These are phyloP conservation scores for Diversispora eburnea DNA, from an alignment of 192 early-diverging fungal genomes.

Conservation along the genomic window DNA sequence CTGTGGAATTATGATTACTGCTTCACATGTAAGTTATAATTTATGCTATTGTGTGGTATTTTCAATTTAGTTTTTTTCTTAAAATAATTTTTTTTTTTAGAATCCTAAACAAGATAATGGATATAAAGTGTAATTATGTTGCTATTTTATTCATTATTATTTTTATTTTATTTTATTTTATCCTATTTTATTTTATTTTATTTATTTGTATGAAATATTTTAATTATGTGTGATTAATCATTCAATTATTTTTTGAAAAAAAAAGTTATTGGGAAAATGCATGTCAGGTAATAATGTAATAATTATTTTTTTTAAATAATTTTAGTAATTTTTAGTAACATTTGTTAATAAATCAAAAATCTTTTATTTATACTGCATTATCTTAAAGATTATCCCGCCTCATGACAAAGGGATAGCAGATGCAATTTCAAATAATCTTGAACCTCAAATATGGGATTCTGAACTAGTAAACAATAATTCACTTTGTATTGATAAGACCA, in stretches of 20 bases:
- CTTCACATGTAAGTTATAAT: constrained; percentile 62
- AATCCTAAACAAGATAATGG: constrained; percentile 95
- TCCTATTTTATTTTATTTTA: constrained; percentile 27
- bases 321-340: neutral
- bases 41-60: neutral
- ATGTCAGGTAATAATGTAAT: constrained; percentile 48
- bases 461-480: constrained; percentile 52
- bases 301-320: neutral
- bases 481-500: constrained; percentile 54
- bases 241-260: neutral
- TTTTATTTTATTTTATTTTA: neutral
- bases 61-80: neutral
- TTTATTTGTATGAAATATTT: constrained; percentile 28
- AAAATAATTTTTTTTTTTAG: constrained; percentile 29
- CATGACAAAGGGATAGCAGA: constrained; percentile 76
- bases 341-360: neutral
- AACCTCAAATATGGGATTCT: constrained; percentile 68
- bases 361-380: neutral
- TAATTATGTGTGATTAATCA: neutral
- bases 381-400: constrained; percentile 73
- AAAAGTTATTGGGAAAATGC: constrained; percentile 78
- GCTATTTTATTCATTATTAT: constrained; percentile 5
- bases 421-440: constrained; percentile 62
- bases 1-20: constrained; percentile 95
- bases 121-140: constrained; percentile 61